Base-by-base conservation (phyloP, 352 stramenopile species). In the Pythium biforme region DNA sequence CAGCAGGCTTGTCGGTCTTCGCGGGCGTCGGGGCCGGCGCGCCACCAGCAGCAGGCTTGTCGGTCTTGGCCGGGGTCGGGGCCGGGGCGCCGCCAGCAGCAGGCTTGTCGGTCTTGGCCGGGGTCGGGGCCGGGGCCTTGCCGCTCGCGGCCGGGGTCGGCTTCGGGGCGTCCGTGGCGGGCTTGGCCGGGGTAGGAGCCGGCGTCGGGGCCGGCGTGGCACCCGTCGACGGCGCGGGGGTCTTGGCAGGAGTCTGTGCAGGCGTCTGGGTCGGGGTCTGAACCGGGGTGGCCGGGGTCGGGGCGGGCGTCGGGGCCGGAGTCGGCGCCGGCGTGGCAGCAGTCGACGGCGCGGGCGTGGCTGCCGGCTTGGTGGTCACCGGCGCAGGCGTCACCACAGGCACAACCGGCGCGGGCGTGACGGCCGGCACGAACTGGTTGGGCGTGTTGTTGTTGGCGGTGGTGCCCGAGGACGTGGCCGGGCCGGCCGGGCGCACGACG, bases 251-350 rank as follows among this genome's bases (percentile, higher is more conserved):
- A 10, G 25, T n/a, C 6, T 51, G 57, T 46, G 55, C 51, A 22
- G 68, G 66, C n/a, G 73, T 68, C 34, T 11, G 27, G 7, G 31
- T 27, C 47, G 37, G 20, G 23, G 55, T 45, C 15, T 14, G 49
- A 54, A 9, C 47, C 26, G 47, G 47, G 19, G 23, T 54, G 40
- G 40, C 54, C 15, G 62, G 53, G 41, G 72, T 64, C 26, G 69
- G 64, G 10, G 60, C 66, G 20, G 74, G 56, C 19, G 64, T 66
- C 54, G 68, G 62, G 43, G 71, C 46, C 9, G 74, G 55, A 46
- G 23, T 40, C 33, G 52, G 52, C n/a, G 65, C 69, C 23, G 70
- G 68, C 37, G 15, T 53, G 22, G 41, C 27, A 37, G 37, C 27
- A 47, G 55, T 46, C 22, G 53, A 40, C 27, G 53, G 27, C 27